phyloP scores from a whole-genome alignment of 1,284 basidiomycete genomes.

The Ceratobasidium sp. region DNA sequence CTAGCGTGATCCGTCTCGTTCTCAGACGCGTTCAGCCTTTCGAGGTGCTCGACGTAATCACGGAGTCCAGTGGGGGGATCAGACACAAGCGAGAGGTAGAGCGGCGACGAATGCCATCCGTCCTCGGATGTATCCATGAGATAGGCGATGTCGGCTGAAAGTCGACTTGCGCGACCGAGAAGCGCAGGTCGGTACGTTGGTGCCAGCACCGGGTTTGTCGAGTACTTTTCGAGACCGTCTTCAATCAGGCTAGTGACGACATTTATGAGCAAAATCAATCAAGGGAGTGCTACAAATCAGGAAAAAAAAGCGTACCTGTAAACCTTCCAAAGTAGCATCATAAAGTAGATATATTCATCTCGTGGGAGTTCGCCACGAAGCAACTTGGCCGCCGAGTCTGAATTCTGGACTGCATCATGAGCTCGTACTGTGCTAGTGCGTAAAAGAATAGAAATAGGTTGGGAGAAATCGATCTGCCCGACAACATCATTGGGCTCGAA shows the following conservation, averaged over 20 bases:
- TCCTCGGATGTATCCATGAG: conserved; percentile 70
- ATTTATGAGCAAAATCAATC: conserved; percentile 37
- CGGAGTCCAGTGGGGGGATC: conserved; percentile 67
- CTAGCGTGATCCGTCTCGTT: conserved; percentile 63
- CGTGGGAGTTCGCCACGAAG: conserved; percentile 72
- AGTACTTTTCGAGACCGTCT: conserved; percentile 72
- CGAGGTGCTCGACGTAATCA: conserved; percentile 67
- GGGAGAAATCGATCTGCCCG: conserved; percentile 54
- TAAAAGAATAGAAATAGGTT: conserved; percentile 62
- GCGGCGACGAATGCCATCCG: conserved; percentile 70
- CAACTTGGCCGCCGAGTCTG: conserved; percentile 71
- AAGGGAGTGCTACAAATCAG: background rate
- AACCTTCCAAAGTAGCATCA: conserved; percentile 83
- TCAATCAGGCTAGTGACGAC: conserved; percentile 70
- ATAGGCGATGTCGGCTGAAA: conserved; percentile 77
- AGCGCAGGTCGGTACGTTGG: conserved; percentile 80
- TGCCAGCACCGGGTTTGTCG: conserved; percentile 72
- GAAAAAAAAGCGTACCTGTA: conserved; percentile 73
- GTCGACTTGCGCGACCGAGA: conserved; percentile 70
- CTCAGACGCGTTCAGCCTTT: conserved; percentile 61
- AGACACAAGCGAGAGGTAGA: conserved; percentile 64
- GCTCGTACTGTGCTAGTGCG: conserved; percentile 71
- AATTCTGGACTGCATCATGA: conserved; percentile 74
- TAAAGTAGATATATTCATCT: conserved; percentile 77
- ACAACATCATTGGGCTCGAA: conserved; percentile 40